These are phyloP conservation scores for Penicillium sclerotiorum DNA, from an alignment of 2,329 filamentous ascomycete species.

Conservation along the genomic window DNA sequence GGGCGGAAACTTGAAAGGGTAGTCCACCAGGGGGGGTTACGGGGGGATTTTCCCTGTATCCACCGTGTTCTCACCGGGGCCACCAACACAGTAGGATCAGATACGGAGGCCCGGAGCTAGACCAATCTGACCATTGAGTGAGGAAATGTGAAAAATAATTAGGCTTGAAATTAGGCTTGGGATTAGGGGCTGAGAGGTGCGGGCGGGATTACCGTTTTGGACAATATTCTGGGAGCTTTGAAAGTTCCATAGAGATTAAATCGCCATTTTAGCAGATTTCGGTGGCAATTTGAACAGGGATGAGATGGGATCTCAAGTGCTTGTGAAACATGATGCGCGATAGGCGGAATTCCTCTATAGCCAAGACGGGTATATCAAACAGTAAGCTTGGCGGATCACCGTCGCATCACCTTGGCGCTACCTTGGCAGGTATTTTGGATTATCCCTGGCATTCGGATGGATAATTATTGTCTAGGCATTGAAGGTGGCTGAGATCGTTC, in stretches of 20 bases:
- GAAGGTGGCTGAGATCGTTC: constrained; percentile 11
- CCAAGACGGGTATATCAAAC: constrained; percentile 28
- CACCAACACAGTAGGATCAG: constrained; percentile 11
- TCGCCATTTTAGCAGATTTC: constrained; percentile 11
- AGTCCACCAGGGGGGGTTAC: constrained; percentile 7
- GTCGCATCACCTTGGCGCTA: constrained; percentile 22
- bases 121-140: constrained; percentile 13
- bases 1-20: constrained; percentile 14
- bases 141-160: constrained; percentile 12
- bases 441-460: constrained; percentile 20
- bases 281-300: constrained; percentile 2
- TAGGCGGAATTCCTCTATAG: constrained; percentile 16
- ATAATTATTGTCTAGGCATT: constrained; percentile 16
- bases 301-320: constrained; percentile 10
- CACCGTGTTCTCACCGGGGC: constrained; percentile 19
- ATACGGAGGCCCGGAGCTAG: neutral
- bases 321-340: constrained; percentile 19
- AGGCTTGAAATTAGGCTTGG: neutral
- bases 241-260: too few relatives aligned
- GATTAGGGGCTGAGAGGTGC: neutral
- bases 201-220: constrained; percentile 7
- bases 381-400: constrained; percentile 28
- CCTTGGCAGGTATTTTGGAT: constrained; percentile 25
- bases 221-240: neutral
- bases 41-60: neutral